Evolutionary conservation across 495 filamentous ascomycete species (phyloP).

Genomic region (Hypoxylon trugodes): DNA sequence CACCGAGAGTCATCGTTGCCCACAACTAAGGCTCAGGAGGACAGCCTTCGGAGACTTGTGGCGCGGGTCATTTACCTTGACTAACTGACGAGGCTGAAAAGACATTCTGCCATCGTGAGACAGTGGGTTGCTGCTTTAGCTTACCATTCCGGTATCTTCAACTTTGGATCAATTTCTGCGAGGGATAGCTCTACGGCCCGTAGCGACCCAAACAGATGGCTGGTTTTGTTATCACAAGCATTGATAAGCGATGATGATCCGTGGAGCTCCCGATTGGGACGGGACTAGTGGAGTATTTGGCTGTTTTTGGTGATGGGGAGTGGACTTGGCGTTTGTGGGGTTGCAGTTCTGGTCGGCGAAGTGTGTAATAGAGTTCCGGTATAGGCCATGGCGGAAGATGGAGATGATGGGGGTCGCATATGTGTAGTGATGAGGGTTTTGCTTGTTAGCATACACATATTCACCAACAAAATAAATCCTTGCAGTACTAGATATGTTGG

Average conservation of each 20-base stretch:
- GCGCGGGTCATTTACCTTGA: constrained; percentile 5
- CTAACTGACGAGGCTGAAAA: constrained; percentile 11
- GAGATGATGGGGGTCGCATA: constrained; percentile 14
- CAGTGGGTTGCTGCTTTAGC: constrained; percentile 11
- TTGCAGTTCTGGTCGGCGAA: constrained; percentile 27
- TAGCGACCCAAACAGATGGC: constrained; percentile 23
- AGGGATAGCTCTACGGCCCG: constrained; percentile 7
- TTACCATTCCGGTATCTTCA: not conserved
- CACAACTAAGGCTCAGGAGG: constrained; percentile 32
- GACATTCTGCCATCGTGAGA: no score
- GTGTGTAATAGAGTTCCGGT: constrained; percentile 17
- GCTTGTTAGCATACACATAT: no score
- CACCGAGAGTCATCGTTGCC: no score
- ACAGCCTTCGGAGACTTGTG: constrained; percentile 13
- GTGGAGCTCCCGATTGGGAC: constrained; percentile 33
- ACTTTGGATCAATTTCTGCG: constrained; percentile 10
- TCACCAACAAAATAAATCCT: constrained; percentile 17
- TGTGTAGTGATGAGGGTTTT: constrained; percentile 30
- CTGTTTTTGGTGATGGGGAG: constrained; percentile 30
- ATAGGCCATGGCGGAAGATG: constrained; percentile 13
- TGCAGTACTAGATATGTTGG: no score
- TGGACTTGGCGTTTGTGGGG: constrained; percentile 34
- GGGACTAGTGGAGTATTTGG: constrained; percentile 29
- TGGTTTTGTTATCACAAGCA: constrained; percentile 29
- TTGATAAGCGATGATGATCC: constrained; percentile 24